Evolutionary conservation across 306 rosid species (phyloP), one percentile per base, ranked within the genome.

Genomic region (Vigna angularis): DNA sequence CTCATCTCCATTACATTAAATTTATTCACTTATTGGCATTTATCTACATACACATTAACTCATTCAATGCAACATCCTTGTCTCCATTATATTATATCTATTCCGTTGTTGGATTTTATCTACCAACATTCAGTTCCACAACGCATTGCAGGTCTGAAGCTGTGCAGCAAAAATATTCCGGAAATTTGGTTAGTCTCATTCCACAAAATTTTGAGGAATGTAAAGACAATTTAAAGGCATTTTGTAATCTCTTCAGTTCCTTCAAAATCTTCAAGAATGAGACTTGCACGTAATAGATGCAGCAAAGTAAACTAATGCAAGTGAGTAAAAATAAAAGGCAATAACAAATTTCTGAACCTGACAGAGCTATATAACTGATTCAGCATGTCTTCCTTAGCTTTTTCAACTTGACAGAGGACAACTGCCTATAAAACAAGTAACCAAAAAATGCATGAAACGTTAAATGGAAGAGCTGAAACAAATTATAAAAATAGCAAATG

Each of bases 361-460:
- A 94, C 76, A 66, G 93, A 90, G 85, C 98, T 94, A 83, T 94
- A 94, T 83, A 94, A 87, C 79, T 92, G 98, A 84, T 89, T 94
- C 49, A 94, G 87, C 98, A 94, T 92, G 78, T 94, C 98, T 81
- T 94, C 98, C 90, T 94, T 94, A 2, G 98, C 97, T 42, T 94
- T 94, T 81, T 94, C 98, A 67, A 94, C 98, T 91, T 92, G 98
- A 82, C 92, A 94, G 79, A 94, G 97, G 62, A 94, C 98, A 86
- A 94, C 91, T 15, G 98, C 98, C 98, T 94, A 93, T 71, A 79
- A 90, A 80, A 77, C 75, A 89, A 80, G 63, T 69, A 82, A 72
- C 59, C 73, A 76, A 58, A 36, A 67, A 67, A 36, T 53, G 17
- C 73, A 66, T 84, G 75, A 80, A 79, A 58, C 32, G 42, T 75